Evolutionary conservation across 345 rosid genomes (phyloP).

Genomic region (Raphanus sativus): DNA sequence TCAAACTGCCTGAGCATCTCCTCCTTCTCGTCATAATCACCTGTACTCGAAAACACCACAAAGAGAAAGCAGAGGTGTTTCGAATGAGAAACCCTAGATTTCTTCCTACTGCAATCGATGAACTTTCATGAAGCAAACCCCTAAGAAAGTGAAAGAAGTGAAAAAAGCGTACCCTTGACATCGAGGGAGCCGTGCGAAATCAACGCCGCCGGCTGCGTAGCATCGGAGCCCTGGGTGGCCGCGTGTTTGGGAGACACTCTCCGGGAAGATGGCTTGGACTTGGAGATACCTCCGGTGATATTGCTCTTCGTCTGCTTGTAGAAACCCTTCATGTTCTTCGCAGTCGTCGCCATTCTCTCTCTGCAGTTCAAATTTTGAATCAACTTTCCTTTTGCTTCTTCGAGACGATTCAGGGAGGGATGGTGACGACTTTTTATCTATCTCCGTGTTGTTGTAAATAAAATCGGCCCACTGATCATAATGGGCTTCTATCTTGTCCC

Average conservation of each 20-base stretch:
- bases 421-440: neutral
- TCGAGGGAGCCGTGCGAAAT: constrained; percentile 54
- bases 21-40: constrained; percentile 48
- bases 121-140: neutral
- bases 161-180: neutral
- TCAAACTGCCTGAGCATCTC: constrained; percentile 67
- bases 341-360: constrained; percentile 48
- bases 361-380: constrained; percentile 39
- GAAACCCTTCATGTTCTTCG: constrained; percentile 58
- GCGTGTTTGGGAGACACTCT: constrained; percentile 44
- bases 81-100: constrained; percentile 18
- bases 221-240: constrained; percentile 44
- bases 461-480: neutral
- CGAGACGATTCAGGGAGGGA: constrained; percentile 6
- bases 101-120: neutral
- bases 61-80: neutral
- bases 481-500: constrained; percentile 26
- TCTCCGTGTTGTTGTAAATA: neutral
- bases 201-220: constrained; percentile 50
- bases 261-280: constrained; percentile 40
- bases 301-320: constrained; percentile 60
- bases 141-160: neutral
- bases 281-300: constrained; percentile 39
- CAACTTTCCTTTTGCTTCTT: constrained; percentile 25
- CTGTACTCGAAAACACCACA: constrained; percentile 35